Evolutionary conservation across 352 stramenopile genomes (phyloP).

Genomic region (Pythium chondricola): DNA sequence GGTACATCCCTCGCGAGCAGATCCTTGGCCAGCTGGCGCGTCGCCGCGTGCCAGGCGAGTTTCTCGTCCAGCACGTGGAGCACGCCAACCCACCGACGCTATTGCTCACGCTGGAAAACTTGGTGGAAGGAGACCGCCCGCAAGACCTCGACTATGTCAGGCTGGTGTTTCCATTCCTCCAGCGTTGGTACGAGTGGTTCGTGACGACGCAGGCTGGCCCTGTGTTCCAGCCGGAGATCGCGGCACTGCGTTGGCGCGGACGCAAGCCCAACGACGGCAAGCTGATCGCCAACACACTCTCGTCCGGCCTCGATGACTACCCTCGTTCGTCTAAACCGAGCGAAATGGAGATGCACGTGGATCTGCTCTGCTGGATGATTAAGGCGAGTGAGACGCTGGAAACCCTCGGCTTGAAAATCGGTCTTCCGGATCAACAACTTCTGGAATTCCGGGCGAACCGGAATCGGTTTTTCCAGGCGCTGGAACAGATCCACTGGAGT

Average conservation of each 20-base stretch:
- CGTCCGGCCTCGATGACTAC: conserved; percentile 92
- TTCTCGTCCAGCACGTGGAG: conserved; percentile 86
- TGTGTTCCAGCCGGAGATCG: conserved; percentile 16
- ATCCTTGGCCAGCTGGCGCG: conserved; percentile 70
- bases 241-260: conserved; percentile 80
- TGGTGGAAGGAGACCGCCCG: background rate
- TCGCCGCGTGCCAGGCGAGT: conserved; percentile 79
- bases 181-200: conserved; percentile 78
- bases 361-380: conserved; percentile 89
- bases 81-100: conserved; percentile 91
- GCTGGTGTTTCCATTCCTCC: conserved; percentile 61
- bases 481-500: conserved; percentile 74
- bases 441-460: conserved; percentile 4
- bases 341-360: conserved; percentile 85
- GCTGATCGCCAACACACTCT: conserved; percentile 88
- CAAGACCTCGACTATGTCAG: conserved; percentile 26
- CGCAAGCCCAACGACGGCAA: conserved; percentile 59
- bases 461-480: conserved; percentile 27
- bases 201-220: conserved; percentile 51
- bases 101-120: conserved; percentile 65
- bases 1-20: conserved; percentile 92
- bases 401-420: conserved; percentile 36
- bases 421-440: background rate
- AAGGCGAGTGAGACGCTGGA: conserved; percentile 53
- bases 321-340: conserved; percentile 70